Percentiles rank a stretch among this genome's conserved stretches.
These are phyloP conservation scores for Clarireedia hainanense DNA, from an alignment of 2,329 filamentous ascomycete genomes.

Conservation along the genomic window DNA sequence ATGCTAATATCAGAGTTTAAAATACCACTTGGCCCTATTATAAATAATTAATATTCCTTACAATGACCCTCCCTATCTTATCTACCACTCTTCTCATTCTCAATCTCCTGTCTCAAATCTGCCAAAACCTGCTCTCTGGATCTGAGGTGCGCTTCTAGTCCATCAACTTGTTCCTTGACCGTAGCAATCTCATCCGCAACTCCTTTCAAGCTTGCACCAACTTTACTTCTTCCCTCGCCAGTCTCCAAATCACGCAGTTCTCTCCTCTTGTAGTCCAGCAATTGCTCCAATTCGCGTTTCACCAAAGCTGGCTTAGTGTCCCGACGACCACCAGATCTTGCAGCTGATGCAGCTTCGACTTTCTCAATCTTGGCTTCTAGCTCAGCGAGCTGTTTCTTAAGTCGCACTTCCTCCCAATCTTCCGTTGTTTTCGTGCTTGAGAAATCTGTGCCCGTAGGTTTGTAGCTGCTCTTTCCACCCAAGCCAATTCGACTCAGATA, in stretches of 20 bases:
- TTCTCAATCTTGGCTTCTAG: slow-evolving; percentile 81
- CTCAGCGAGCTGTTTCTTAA: slow-evolving; percentile 87
- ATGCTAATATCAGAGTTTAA: no score
- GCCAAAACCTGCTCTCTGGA: slow-evolving; percentile 68
- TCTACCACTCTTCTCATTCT: slow-evolving; percentile 66
- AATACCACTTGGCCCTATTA: slow-evolving; percentile 4
- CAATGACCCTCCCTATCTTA: slow-evolving; percentile 17
- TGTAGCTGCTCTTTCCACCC: slow-evolving; percentile 67
- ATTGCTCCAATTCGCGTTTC: slow-evolving; percentile 86
- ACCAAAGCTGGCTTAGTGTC: slow-evolving; percentile 83
- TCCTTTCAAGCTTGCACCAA: slow-evolving; percentile 65
- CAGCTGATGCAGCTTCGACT: slow-evolving; percentile 66
- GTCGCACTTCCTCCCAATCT: slow-evolving; percentile 94
- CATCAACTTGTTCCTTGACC: slow-evolving; percentile 91
- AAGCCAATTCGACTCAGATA: slow-evolving; percentile 85
- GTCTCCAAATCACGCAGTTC: slow-evolving; percentile 69
- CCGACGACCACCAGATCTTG: slow-evolving; percentile 54
- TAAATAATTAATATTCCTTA: slow-evolving; percentile 9
- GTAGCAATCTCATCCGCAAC: slow-evolving; percentile 80
- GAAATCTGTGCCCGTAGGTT: slow-evolving; percentile 84
- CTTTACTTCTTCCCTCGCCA: slow-evolving; percentile 59
- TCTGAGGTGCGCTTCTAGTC: slow-evolving; percentile 73
- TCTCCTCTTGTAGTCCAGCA: slow-evolving; percentile 89
- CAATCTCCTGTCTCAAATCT: slow-evolving; percentile 73
- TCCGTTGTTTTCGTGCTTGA: slow-evolving; percentile 72